A percentile compares a stretch with the other conserved stretches of the same genome.
These are phyloP conservation scores for Amanita pseudoporphyria DNA, from an alignment of 768 basidiomycete species.

Conservation along the genomic window DNA sequence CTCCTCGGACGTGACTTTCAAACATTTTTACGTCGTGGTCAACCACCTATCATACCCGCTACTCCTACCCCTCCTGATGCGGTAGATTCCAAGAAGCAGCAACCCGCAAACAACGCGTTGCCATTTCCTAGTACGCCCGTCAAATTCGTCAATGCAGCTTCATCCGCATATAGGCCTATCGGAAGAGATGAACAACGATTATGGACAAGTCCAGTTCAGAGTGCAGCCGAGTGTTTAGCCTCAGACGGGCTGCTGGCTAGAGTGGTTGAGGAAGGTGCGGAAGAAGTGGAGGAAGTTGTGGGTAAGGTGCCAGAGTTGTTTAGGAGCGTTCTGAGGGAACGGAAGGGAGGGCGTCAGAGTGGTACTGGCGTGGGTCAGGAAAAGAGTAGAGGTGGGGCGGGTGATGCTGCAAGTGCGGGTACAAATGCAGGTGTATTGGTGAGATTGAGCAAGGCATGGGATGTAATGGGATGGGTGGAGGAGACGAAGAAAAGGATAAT, in stretches of 20 bases:
- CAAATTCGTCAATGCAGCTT: slow-evolving; percentile 13
- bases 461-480: neutral
- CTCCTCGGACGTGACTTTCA: slow-evolving; percentile 65
- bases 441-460: too few species aligned
- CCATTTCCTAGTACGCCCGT: slow-evolving; percentile 28
- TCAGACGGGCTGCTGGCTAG: slow-evolving; percentile 49
- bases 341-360: slow-evolving; percentile 6
- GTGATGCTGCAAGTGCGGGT: slow-evolving; percentile 5
- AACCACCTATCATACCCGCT: slow-evolving; percentile 23
- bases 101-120: slow-evolving; percentile 7
- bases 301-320: slow-evolving; percentile 32
- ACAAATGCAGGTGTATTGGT: neutral
- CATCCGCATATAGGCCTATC: neutral
- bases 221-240: slow-evolving; percentile 46
- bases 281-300: slow-evolving; percentile 21
- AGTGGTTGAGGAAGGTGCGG: slow-evolving; percentile 38
- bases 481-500: neutral
- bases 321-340: slow-evolving; percentile 16
- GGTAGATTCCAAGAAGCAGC: neutral
- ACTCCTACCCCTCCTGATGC: slow-evolving; percentile 11
- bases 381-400: slow-evolving; percentile 15
- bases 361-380: slow-evolving; percentile 22
- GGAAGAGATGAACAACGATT: too few species aligned
- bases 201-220: slow-evolving; percentile 34
- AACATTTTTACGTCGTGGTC: slow-evolving; percentile 49